Conservation (phyloP, 1,284 basidiomycete species). For the Clitocybe nebularis region DNA sequence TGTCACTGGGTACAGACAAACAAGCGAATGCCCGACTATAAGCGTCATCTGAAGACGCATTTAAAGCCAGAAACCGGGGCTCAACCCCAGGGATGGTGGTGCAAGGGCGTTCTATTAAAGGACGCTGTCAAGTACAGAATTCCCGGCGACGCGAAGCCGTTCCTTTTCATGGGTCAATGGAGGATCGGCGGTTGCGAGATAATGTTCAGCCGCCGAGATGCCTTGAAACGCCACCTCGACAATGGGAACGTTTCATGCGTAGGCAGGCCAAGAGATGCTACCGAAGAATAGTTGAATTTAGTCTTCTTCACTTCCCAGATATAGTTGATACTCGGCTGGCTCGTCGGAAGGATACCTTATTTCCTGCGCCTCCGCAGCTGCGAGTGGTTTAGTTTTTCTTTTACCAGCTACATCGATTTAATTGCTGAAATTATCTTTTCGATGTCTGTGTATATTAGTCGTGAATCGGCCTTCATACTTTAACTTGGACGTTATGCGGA, state of each 20-base stretch:
- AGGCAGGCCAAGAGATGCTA: slow-evolving; percentile 20
- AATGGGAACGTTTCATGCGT: slow-evolving; percentile 38
- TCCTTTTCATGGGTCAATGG: slow-evolving; percentile 27
- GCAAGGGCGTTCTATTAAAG: slow-evolving; percentile 38
- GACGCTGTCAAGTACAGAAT: slow-evolving; percentile 27
- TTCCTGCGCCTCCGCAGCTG: too few relatives aligned
- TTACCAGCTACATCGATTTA: too few relatives aligned
- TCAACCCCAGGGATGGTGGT: slow-evolving; percentile 28
- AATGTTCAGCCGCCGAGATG: slow-evolving; percentile 52
- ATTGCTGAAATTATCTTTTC: too few relatives aligned
- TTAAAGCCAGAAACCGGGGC: slow-evolving; percentile 26
- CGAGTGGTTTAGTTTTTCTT: too few relatives aligned
- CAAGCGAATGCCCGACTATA: slow-evolving; percentile 47
- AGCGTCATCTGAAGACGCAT: slow-evolving; percentile 50
- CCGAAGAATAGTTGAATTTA: slow-evolving; percentile 11
- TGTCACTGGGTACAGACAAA: slow-evolving; percentile 33
- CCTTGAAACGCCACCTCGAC: slow-evolving; percentile 51
- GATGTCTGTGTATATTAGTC: too few relatives aligned
- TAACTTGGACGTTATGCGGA: too few relatives aligned
- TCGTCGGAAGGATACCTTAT: too few relatives aligned
- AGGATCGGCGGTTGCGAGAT: slow-evolving; percentile 49
- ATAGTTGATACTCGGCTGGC: neutral
- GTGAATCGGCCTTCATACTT: too few relatives aligned
- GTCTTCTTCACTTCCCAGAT: neutral
- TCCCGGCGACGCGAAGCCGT: slow-evolving; percentile 23